Percentiles rank a stretch among this genome's conserved stretches.
Conservation (phyloP, 2,329 filamentous ascomycete genomes). For the Ophiostoma montium region DNA sequence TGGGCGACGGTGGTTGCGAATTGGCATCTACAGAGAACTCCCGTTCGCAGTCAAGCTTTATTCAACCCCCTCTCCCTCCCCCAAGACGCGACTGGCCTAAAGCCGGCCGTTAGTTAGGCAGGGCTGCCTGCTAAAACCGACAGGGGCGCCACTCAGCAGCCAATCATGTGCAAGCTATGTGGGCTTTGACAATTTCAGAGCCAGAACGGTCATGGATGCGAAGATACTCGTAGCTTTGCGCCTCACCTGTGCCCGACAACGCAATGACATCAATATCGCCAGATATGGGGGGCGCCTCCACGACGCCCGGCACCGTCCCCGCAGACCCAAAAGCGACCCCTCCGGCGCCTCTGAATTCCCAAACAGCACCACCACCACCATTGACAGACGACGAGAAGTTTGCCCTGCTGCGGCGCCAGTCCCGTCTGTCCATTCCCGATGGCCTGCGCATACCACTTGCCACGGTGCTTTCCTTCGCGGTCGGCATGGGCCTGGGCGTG, state of each 20-base stretch:
- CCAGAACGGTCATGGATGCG: too few relatives aligned
- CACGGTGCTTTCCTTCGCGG: slow-evolving; percentile 44
- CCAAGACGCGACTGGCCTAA: background rate
- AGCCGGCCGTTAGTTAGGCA: background rate
- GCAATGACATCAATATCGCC: background rate
- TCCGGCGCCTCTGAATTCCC: background rate
- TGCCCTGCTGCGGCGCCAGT: slow-evolving; percentile 22
- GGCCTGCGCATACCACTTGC: slow-evolving; percentile 52
- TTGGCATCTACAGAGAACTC: too few relatives aligned
- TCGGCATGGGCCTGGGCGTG: slow-evolving; percentile 58
- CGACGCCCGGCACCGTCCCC: background rate
- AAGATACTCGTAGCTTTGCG: background rate
- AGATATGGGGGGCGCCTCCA: background rate
- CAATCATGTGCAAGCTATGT: background rate
- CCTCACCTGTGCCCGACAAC: too few relatives aligned
- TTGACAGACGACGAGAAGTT: background rate
- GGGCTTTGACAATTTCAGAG: background rate
- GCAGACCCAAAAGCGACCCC: background rate
- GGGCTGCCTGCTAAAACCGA: background rate
- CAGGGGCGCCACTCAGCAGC: background rate
- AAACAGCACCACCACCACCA: background rate
- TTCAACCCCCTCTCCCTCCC: too few relatives aligned
- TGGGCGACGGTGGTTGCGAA: too few relatives aligned
- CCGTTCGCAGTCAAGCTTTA: too few relatives aligned
- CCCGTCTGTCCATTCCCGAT: slow-evolving; percentile 49